These are phyloP conservation scores for Sporothrix sp. DNA, from an alignment of 2,329 filamentous ascomycete genomes.

Conservation along the genomic window DNA sequence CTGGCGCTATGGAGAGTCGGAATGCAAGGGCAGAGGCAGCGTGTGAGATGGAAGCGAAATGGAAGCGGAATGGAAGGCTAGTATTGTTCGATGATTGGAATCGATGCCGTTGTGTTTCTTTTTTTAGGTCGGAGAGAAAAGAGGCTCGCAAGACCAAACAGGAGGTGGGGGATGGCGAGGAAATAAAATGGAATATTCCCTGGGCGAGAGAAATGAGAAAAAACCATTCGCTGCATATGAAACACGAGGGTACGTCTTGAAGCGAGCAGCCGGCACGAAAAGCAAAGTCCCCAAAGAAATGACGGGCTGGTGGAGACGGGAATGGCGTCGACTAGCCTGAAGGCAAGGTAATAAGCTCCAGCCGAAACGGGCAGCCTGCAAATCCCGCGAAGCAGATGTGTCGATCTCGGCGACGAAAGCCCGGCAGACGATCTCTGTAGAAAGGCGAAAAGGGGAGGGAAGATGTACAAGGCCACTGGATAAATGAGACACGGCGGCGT, in stretches of 20 bases:
- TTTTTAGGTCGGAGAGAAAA: conserved; percentile 16
- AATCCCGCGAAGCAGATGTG: background rate
- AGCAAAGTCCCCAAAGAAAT: conserved; percentile 8
- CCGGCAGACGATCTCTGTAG: too few species aligned
- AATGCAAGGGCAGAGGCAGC: background rate
- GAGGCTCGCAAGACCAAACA: conserved; percentile 4
- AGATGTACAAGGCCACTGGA: too few species aligned
- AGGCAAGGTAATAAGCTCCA: background rate
- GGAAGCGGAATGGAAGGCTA: conserved; percentile 9
- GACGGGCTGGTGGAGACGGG: conserved; percentile 7
- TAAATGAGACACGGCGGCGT: too few species aligned
- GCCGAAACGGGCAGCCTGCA: background rate
- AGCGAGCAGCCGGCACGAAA: conserved; percentile 3
- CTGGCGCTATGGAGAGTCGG: background rate
- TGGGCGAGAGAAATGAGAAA: background rate
- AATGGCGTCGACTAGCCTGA: background rate
- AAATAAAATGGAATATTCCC: conserved; percentile 9
- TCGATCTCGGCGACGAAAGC: too few species aligned
- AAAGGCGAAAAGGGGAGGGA: too few species aligned
- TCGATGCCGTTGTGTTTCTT: conserved; percentile 16
- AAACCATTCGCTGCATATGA: conserved; percentile 11
- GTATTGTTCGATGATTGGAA: background rate
- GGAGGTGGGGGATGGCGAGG: conserved; percentile 11
- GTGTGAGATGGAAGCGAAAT: too few species aligned
- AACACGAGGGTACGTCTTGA: background rate